A percentile compares a stretch with the other conserved stretches of the same genome.
phyloP scores from a whole-genome alignment of 768 basidiomycete genomes.

The Leucogyrophana mollusca region DNA sequence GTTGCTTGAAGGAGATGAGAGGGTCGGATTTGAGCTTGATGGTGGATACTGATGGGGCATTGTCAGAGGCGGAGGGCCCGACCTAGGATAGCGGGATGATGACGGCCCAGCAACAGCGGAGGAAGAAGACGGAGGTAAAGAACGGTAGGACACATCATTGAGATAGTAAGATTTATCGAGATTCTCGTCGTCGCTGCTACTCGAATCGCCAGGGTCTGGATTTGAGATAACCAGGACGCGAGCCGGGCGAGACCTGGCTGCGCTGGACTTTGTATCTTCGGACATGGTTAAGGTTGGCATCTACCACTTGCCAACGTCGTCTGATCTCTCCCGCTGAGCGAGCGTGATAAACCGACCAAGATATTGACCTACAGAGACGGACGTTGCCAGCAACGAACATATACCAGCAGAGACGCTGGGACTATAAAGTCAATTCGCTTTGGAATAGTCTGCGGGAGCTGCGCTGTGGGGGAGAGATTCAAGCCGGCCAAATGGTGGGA shows the following conservation, averaged over 20 bases:
- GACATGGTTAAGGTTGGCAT: conserved; percentile 48
- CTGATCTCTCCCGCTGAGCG: conserved; percentile 15
- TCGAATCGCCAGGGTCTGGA: conserved; percentile 50
- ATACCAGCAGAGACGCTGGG: too few relatives aligned
- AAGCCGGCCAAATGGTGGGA: conserved; percentile 1
- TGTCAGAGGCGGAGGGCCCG: conserved; percentile 32
- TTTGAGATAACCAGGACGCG: conserved; percentile 60
- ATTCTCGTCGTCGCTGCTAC: conserved; percentile 38
- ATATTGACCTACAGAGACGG: neutral
- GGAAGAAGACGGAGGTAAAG: conserved; percentile 21
- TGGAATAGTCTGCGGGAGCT: too few relatives aligned
- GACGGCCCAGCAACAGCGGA: conserved; percentile 22
- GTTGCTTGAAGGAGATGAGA: conserved; percentile 69
- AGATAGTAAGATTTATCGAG: conserved; percentile 9
- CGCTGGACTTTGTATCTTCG: conserved; percentile 50
- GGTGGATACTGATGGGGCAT: conserved; percentile 31
- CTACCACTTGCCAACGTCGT: conserved; percentile 27
- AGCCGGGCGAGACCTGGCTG: conserved; percentile 26
- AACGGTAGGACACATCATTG: conserved; percentile 23
- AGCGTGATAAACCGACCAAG: neutral
- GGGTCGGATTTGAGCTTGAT: conserved; percentile 50
- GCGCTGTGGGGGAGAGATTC: neutral
- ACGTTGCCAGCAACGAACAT: neutral
- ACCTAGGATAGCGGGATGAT: conserved; percentile 16
- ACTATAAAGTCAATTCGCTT: too few relatives aligned